Base-by-base conservation (phyloP, 1,284 basidiomycete genomes). In the Neotropicomus parvogracilis region DNA sequence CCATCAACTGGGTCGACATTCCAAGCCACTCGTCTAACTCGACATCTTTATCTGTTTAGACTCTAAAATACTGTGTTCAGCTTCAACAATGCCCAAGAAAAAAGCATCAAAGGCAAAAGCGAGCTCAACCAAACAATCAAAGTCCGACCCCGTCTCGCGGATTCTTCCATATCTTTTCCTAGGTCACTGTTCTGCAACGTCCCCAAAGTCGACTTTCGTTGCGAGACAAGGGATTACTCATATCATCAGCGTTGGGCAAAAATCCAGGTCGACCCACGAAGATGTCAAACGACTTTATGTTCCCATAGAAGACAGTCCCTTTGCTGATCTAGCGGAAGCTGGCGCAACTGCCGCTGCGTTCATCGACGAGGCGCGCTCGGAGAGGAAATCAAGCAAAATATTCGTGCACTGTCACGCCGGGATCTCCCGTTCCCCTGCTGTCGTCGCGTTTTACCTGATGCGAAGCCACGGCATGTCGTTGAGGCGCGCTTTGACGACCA, bases 81-180 rank as follows among this genome's bases (percentile, higher is more conserved):
- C n/a, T n/a, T 21, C 19, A 10, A 10, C 24, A 6, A 29, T 45
- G 43, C 43, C 43, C 27, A 44, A 37, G 20, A 11, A 33, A 10
- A 49, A 35, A 32, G 4, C 16, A 19, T 24, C 6, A 10, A 53
- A 45, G 16, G 14, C 27, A 40, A 45, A 27, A 19, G 13, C 21
- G 27, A 35, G 8, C 21, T 10, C 20, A 0, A 5, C 29, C 4
- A 37, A 12, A 13, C 14, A 10, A 20, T 14, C 17, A 40, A 27
- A 33, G n/a, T 26, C 35, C 13, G 44, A 42, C 27, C 0, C 40
- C 3, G 40, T 44, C 34, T 54, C 53, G 11, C 14, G 35, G 13
- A 55, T 54, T 20, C 53, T 54, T n/a, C 48, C 53, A 3, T 53
- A 48, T 20, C 50, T 56, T 11, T 54, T 19, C 31, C n/a, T 54